phyloP scores from a whole-genome alignment of 2,329 filamentous ascomycete species.

The Berkeleyomyces basicola region DNA sequence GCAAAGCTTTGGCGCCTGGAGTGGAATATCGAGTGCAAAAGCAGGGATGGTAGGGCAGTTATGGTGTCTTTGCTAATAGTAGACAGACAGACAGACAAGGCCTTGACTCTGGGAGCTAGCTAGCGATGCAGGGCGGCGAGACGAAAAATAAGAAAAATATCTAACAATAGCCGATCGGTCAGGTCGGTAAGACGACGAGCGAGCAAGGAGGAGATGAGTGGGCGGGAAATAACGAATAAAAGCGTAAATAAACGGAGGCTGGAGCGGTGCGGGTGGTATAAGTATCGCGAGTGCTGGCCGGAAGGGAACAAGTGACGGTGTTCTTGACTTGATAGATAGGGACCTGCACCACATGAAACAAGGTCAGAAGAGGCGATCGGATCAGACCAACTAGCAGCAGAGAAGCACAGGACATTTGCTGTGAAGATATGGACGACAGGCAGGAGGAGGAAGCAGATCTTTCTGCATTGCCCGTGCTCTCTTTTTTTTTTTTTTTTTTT shows the following conservation, averaged over 20 bases:
- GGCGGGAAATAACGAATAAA: background rate
- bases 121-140: background rate
- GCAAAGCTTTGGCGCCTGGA: background rate
- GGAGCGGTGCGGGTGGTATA: background rate
- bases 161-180: background rate
- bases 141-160: background rate
- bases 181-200: background rate
- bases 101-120: background rate
- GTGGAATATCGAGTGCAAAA: background rate
- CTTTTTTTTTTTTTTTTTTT: background rate
- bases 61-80: background rate
- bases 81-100: background rate
- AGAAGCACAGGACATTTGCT: background rate
- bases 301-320: too few relatives aligned
- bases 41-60: background rate
- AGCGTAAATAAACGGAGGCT: background rate
- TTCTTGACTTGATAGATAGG: background rate
- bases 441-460: background rate
- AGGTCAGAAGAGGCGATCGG: background rate
- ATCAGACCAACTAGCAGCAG: background rate
- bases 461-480: background rate
- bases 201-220: background rate
- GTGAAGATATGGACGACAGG: too few relatives aligned
- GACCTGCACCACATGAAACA: background rate
- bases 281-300: background rate